A percentile compares a stretch with the other conserved stretches of the same genome.
phyloP scores from a whole-genome alignment of 768 basidiomycete genomes.

The Cystobasidium onofrii region DNA sequence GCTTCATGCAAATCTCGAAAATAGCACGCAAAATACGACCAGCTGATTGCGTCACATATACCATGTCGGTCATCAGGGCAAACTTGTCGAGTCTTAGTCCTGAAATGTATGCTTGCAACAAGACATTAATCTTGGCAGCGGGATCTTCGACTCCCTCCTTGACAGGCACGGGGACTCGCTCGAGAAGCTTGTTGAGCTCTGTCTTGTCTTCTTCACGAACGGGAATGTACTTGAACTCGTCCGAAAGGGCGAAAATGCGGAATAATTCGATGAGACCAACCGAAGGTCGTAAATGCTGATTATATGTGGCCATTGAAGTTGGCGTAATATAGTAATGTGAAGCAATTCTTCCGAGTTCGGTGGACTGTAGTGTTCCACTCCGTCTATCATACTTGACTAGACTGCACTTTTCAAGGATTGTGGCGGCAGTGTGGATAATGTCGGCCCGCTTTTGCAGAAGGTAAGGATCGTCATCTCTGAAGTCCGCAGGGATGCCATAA shows the following conservation, averaged over 20 bases:
- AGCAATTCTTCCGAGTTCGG: slow-evolving; percentile 86
- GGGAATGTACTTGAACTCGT: slow-evolving; percentile 84
- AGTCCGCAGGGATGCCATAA: slow-evolving; percentile 81
- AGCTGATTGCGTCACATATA: slow-evolving; percentile 89
- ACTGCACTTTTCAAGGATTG: slow-evolving; percentile 83
- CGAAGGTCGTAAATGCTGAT: slow-evolving; percentile 71
- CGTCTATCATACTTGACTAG: slow-evolving; percentile 88
- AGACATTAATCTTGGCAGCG: slow-evolving; percentile 91
- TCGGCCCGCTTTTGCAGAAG: slow-evolving; percentile 90
- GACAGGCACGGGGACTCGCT: slow-evolving; percentile 91
- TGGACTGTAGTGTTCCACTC: slow-evolving; percentile 79
- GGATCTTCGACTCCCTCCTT: slow-evolving; percentile 96
- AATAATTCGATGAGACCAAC: slow-evolving; percentile 87
- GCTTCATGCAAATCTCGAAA: slow-evolving; percentile 93
- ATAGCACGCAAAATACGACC: slow-evolving; percentile 92
- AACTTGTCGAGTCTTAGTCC: slow-evolving; percentile 82
- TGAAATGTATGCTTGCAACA: slow-evolving; percentile 89
- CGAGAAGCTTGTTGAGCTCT: slow-evolving; percentile 49
- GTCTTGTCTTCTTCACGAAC: slow-evolving; percentile 59
- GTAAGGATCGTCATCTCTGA: slow-evolving; percentile 71
- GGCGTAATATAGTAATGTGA: slow-evolving; percentile 94
- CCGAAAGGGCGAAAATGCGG: slow-evolving; percentile 86
- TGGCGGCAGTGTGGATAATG: slow-evolving; percentile 86
- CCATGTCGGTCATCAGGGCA: slow-evolving; percentile 51
- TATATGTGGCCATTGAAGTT: slow-evolving; percentile 91